Evolutionary conservation across 495 filamentous ascomycete genomes (phyloP).

Genomic region (Darksidea phi): DNA sequence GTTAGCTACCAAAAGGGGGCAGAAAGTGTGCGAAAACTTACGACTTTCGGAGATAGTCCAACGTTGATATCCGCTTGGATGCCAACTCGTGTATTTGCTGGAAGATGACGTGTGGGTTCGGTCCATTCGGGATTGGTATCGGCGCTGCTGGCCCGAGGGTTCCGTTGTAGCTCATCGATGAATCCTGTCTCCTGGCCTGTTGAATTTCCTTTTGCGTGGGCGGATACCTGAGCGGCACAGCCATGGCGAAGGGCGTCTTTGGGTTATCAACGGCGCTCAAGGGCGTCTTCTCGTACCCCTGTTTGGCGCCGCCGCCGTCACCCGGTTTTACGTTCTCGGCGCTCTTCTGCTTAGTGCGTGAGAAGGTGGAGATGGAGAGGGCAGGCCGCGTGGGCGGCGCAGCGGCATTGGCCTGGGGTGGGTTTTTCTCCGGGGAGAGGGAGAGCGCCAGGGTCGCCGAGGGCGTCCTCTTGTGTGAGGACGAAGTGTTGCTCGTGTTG

Average conservation of each 20-base stretch:
- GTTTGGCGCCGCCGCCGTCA: conserved; percentile 8
- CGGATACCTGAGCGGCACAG: conserved; percentile 29
- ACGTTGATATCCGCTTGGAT: conserved; percentile 90
- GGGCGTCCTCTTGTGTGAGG: conserved; percentile 32
- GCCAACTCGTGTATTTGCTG: conserved; percentile 87
- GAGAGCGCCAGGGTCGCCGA: conserved; percentile 33
- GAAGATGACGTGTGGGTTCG: conserved; percentile 66
- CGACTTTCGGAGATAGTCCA: conserved; percentile 91
- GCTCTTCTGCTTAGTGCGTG: conserved; percentile 29
- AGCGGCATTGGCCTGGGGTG: conserved; percentile 11
- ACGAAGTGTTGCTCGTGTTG: conserved; percentile 25
- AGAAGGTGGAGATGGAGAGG: conserved; percentile 36
- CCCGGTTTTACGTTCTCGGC: conserved; percentile 31
- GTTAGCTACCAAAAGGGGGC: conserved; percentile 1
- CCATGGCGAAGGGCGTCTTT: conserved; percentile 36
- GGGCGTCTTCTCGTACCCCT: conserved; percentile 32
- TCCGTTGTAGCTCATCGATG: conserved; percentile 15
- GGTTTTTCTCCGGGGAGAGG: conserved; percentile 33
- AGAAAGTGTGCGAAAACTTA: conserved; percentile 49
- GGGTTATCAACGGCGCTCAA: conserved; percentile 34
- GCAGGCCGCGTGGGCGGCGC: conserved; percentile 17
- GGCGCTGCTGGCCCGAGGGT: conserved; percentile 27
- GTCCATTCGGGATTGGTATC: conserved; percentile 36
- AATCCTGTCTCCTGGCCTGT: conserved; percentile 22
- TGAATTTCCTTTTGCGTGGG: conserved; percentile 30